These are phyloP conservation scores for Coffea canephora DNA, from an alignment of 257 asterid genomes.

Conservation along the genomic window DNA sequence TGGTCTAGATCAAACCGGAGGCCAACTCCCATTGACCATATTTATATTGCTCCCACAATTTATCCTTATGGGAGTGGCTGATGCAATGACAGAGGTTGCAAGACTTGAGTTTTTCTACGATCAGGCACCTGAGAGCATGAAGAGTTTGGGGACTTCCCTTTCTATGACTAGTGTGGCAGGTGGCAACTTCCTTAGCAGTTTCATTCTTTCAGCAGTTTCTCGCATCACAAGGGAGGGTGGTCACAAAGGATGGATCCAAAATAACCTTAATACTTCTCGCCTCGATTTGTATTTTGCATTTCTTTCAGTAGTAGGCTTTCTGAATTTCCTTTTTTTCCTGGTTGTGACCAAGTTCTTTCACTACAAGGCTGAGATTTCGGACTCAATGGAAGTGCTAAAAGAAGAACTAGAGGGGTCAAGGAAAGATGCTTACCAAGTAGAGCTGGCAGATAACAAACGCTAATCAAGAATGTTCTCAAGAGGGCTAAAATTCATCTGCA, in stretches of 20 bases:
- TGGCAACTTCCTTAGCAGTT: constrained; percentile 72
- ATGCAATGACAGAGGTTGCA: constrained; percentile 21
- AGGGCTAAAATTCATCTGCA: background rate
- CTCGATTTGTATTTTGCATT: constrained; percentile 72
- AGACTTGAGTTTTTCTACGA: constrained; percentile 29
- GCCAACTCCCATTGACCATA: constrained; percentile 57
- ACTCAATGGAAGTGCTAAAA: constrained; percentile 54
- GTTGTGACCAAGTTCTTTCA: constrained; percentile 51
- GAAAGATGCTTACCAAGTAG: background rate
- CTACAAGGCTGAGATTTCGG: constrained; percentile 77
- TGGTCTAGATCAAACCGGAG: constrained; percentile 23
- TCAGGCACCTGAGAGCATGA: constrained; percentile 29
- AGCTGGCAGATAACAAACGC: background rate
- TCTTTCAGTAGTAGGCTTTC: constrained; percentile 48
- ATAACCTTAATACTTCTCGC: constrained; percentile 72
- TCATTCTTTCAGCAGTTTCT: constrained; percentile 51
- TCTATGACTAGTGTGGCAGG: constrained; percentile 63
- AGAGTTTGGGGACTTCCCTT: constrained; percentile 55
- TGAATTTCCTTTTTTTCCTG: constrained; percentile 53
- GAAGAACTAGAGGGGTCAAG: constrained; percentile 45
- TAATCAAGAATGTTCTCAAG: background rate
- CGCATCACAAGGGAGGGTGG: constrained; percentile 50
- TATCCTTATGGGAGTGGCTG: constrained; percentile 27
- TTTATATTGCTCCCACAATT: constrained; percentile 41
- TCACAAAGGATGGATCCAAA: constrained; percentile 51